Base-by-base conservation (phyloP, 2,329 filamentous ascomycete genomes). In the Scedosporium apiospermum region DNA sequence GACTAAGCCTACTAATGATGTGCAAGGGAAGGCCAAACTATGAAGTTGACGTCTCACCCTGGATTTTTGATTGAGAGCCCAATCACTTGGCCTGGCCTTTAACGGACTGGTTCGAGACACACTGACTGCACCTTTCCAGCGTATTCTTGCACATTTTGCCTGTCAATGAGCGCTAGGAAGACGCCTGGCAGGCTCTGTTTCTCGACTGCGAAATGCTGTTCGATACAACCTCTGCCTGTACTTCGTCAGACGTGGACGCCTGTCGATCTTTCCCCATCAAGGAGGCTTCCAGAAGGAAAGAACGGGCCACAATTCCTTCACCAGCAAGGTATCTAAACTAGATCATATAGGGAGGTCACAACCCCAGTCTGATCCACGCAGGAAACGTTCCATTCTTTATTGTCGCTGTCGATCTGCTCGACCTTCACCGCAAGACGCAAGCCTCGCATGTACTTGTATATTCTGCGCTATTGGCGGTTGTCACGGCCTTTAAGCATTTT, bases 221-320 rank as follows among this genome's bases (percentile, higher is more conserved):
- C 14, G 9, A 16, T 55, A 14, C 51, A 6, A 16, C 23, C 23
- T 9, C 51, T 6, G 26, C 59, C 42, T 30, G 42, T 51, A 27
- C 26, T 34, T 34, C 41, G 41, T 42, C 10, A 57, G 60, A 62
- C 23, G 46, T 44, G 3, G 57, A 26, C 57, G 16, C 38, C 18
- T 38, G 57, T 59, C 57, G 57, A 62, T 58, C 60, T 34, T 46
- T 18, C 53, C 60, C 14, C 16, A 58, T 42, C n/a, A 9, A 55
- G 51, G 34, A 62, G 60, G 30, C 60, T 62, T 62, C 60, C 38
- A 62, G 60, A 62, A 62, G 60, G 16, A 62, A 57, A 46, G 21
- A 42, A 57, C 10, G 34, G 42, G 21, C 14, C 12, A 9, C 21
- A 5, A 38, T 23, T 55, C 51, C 51, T 23, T 5, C n/a, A 23